Conservation (phyloP, 108 stramenopile species). For the Cylindrotheca fusiformis region DNA sequence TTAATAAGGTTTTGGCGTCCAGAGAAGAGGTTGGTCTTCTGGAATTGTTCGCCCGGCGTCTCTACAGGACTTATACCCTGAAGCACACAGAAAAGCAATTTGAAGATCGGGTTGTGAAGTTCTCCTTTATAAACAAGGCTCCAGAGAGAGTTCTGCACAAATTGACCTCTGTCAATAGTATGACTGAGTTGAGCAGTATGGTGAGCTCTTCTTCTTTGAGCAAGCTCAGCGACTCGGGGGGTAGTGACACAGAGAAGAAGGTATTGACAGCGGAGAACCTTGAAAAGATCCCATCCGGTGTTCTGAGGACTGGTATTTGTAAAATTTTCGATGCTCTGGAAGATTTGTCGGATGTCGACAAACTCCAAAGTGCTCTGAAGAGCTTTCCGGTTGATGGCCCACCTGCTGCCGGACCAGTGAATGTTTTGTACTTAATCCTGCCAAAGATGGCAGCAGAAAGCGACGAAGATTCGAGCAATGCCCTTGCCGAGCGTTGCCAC, state of each 20-base stretch:
- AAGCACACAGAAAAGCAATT: conserved; percentile 50
- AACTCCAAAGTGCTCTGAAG: conserved; percentile 39
- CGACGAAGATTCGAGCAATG: conserved; percentile 49
- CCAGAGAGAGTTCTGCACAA: conserved; percentile 70
- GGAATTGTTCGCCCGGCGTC: conserved; percentile 82
- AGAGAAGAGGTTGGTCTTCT: conserved; percentile 63
- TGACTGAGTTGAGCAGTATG: conserved; percentile 78
- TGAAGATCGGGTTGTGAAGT: conserved; percentile 58
- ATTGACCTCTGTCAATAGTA: conserved; percentile 69
- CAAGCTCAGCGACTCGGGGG: conserved; percentile 52
- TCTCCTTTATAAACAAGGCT: conserved; percentile 69
- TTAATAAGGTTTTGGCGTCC: conserved; percentile 46
- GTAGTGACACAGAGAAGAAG: conserved; percentile 54
- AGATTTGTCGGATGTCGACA: conserved; percentile 40
- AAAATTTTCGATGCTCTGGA: conserved; percentile 51
- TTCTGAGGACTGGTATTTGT: conserved; percentile 60
- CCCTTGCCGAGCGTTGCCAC: conserved; percentile 46
- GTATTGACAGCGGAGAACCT: conserved; percentile 41
- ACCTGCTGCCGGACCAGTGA: conserved; percentile 57
- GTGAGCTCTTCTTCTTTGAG: conserved; percentile 58
- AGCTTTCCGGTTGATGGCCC: conserved; percentile 60
- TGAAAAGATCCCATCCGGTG: conserved; percentile 53
- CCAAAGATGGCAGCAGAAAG: conserved; percentile 34
- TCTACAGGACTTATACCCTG: conserved; percentile 81
- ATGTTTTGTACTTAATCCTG: conserved; percentile 86